These are phyloP conservation scores for Yarrowia sp. DNA, from an alignment of 805 yeast genomes.

Conservation along the genomic window DNA sequence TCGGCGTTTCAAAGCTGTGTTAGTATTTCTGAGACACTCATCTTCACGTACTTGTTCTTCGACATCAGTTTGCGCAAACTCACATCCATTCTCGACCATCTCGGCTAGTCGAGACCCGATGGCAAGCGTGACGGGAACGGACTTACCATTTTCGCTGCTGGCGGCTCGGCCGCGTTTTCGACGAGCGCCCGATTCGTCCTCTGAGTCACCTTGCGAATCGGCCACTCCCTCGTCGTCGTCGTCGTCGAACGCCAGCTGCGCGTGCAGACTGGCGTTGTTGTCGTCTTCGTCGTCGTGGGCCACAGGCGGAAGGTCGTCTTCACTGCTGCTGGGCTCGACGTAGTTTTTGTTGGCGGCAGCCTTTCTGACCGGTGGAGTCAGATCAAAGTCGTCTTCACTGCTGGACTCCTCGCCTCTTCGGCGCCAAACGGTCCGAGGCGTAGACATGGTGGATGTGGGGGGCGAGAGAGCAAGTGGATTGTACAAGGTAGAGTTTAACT, in stretches of 20 bases:
- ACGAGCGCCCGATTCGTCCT: not conserved
- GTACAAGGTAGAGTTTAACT: conserved; percentile 3
- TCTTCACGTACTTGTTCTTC: not conserved
- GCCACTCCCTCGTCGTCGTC: conserved; percentile 18
- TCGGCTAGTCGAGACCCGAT: conserved; percentile 41
- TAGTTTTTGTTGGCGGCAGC: conserved; percentile 33
- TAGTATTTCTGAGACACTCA: conserved; percentile 1
- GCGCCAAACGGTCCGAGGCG: conserved; percentile 27
- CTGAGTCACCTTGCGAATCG: not conserved
- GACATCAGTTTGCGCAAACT: not conserved
- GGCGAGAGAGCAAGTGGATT: not conserved
- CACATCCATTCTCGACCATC: conserved; percentile 38
- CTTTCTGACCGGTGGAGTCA: conserved; percentile 26
- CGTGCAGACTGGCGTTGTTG: conserved; percentile 7
- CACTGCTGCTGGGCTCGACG: conserved; percentile 21
- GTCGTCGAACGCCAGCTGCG: conserved; percentile 34
- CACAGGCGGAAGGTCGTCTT: not conserved
- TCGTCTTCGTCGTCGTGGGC: not conserved
- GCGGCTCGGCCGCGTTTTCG: conserved; percentile 27
- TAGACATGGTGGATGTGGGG: conserved; percentile 6
- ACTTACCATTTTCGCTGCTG: conserved; percentile 16
- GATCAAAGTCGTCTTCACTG: conserved; percentile 31
- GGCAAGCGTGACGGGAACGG: conserved; percentile 42
- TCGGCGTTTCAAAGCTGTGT: conserved; percentile 23
- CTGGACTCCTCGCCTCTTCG: conserved; percentile 35